Evolutionary conservation across 139 green algal genomes (phyloP).

Genomic region (Parachlorella kessleri): DNA sequence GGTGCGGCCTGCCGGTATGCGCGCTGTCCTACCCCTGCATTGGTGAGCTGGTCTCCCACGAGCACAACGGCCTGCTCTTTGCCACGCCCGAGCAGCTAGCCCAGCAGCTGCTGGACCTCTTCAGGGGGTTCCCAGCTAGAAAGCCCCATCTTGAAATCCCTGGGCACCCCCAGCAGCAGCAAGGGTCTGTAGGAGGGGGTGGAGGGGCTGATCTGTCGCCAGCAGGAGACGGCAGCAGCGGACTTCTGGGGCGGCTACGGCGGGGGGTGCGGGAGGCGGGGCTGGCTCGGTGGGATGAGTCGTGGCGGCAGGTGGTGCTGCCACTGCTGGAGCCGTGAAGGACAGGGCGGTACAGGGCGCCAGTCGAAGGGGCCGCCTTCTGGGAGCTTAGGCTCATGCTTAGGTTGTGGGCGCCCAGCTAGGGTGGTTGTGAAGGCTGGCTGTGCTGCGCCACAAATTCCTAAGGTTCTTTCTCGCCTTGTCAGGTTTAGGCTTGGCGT

Average conservation of each 20-base stretch:
- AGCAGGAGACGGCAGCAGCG: neutral
- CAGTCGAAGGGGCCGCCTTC: no score
- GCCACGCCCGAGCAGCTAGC: conserved; percentile 58
- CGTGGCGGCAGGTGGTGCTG: conserved; percentile 43
- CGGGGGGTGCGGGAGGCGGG: conserved; percentile 16
- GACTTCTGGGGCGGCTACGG: conserved; percentile 27
- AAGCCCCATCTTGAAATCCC: no score
- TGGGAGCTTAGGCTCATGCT: no score
- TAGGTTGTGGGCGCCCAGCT: no score
- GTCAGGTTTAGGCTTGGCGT: no score
- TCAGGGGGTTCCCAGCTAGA: conserved; percentile 51
- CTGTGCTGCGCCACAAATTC: no score
- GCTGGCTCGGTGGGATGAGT: conserved; percentile 42
- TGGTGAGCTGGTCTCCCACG: conserved; percentile 76
- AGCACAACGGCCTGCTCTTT: conserved; percentile 87
- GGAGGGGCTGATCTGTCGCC: neutral
- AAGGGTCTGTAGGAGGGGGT: neutral
- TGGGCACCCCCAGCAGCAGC: neutral
- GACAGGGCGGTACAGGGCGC: neutral
- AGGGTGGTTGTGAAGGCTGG: no score
- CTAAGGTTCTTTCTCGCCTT: no score
- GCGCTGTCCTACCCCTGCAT: conserved; percentile 85
- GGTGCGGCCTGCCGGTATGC: conserved; percentile 88
- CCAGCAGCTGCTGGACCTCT: conserved; percentile 54
- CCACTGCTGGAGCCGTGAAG: conserved; percentile 32